Base-by-base conservation (phyloP, 2,329 filamentous ascomycete species). In the Neospermospora avenae region DNA sequence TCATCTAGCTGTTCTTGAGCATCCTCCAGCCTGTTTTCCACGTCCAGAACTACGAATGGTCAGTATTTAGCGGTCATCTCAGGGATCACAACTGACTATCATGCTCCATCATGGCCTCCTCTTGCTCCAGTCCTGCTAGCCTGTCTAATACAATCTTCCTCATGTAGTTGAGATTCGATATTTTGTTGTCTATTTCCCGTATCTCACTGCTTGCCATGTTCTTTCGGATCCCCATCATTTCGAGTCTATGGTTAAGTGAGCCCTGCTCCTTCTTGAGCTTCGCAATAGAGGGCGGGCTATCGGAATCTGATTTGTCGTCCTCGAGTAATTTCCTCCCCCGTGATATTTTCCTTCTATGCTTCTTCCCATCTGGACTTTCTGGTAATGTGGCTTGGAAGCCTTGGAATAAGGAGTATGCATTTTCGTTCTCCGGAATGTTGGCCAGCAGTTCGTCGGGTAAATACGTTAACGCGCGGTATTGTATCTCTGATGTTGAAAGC, bases 181-280 rank as follows among this genome's bases (percentile, higher is more conserved):
- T 93, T 76, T 98, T 99, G 77, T 89, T 93, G 76, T 99, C 95
- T 63, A 99, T 96, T 71, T 99, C 95, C 62, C 87, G 86, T 61
- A 99, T 98, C 75, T 99, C 95, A 64, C 91, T 90, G 70, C 91
- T 95, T 68, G 93, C 93, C 93, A 99, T 97, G 72, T 95, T 96
- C 76, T 99, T 99, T 61, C 95, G 85, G 63, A 98, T 86, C 3
- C 88, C 84, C 77, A 98, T 86, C 84, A 97, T 90, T 71, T 98
- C 92, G 67, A 99, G 80, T 67, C 91, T 85, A 74, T 96, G 92
- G 77, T 89, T 87, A 77, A 97, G 82, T 57, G 84, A 80, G 45
- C 88, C 84, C 74, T 90, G 90, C 67, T 96, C 91, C 72, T 88
- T 90, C 74, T 89, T 91, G 66, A 98, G 76, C 67, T 87, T 88